Percentiles rank a stretch among this genome's conserved stretches.
Evolutionary conservation across 2,329 filamentous ascomycete species (phyloP).

Genomic region (Neospermospora avenae): DNA sequence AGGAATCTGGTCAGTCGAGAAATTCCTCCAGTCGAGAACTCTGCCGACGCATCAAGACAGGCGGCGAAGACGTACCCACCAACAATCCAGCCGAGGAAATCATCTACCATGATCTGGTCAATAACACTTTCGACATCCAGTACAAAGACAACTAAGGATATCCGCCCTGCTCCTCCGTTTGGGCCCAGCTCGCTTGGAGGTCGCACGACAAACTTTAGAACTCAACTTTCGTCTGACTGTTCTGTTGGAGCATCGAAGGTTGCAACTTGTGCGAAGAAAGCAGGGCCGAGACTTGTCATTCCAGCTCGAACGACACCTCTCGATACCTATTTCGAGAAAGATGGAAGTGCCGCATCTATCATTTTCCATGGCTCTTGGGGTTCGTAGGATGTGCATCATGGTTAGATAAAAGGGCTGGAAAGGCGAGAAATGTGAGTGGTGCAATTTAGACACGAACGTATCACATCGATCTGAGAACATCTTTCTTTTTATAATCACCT

Average conservation of each 20-base stretch:
- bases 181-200: conserved; percentile 1
- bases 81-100: conserved; percentile 20
- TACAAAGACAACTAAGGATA: conserved; percentile 19
- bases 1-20: conserved; percentile 16
- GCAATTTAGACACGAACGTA: no score
- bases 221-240: conserved; percentile 8
- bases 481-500: no score
- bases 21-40: conserved; percentile 12
- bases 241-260: conserved; percentile 4
- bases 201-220: not conserved
- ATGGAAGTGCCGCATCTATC: conserved; percentile 12
- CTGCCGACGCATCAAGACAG: conserved; percentile 7
- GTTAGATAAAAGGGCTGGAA: no score
- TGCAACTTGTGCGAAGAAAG: not conserved
- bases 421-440: no score
- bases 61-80: conserved; percentile 12
- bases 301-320: conserved; percentile 12
- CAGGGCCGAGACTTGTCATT: not conserved
- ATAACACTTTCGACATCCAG: not conserved
- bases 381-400: no score
- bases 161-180: conserved; percentile 14
- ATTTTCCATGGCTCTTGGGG: conserved; percentile 40
- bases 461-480: no score
- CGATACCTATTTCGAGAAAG: conserved; percentile 17
- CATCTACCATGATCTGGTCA: conserved; percentile 16